Evolutionary conservation across 2,329 filamentous ascomycete genomes (phyloP), one percentile per base, ranked within the genome.

Genomic region (Sporothrix dimorphospora): DNA sequence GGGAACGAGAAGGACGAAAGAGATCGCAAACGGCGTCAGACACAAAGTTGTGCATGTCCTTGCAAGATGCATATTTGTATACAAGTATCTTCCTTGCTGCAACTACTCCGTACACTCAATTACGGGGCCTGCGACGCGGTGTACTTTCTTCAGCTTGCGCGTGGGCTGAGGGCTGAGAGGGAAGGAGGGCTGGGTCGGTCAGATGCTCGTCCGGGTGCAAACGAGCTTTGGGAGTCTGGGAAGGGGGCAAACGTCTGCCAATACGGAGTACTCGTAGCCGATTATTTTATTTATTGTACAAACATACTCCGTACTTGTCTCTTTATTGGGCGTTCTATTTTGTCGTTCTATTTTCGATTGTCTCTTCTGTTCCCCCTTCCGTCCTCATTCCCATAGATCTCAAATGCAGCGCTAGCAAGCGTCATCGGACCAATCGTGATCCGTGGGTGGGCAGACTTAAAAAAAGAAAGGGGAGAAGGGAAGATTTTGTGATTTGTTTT

Each of bases 341-440:
- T 14, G 40, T 42, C 12, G 40, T 42, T 42, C 40, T 1, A 38
- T 16, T 38, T 7, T 30, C 16, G 9, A 45, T 30, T 45, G 0
- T 47, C 4, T 45, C 8, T 3, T n/a, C n/a, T 14, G 16, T 14
- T 8, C 9, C 8, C 27, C 21, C 7, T n/a, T 38, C 16, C n/a
- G 42, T 27, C 8, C 7, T n/a, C 42, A 3, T 24, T 45, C 40
- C 49, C 51, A 59, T 7, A 70, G 53, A 59, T 70, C 67, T 70
- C 34, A 47, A 59, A 59, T 70, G 67, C 51, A 59, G 67, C 67
- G 53, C 40, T 61, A 59, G 53, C 21, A 49, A 59, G 67, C 67
- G 67, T 47, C 67, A 70, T 61, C 51, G 51, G 51, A 45, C 67
- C 53, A 70, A 70, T 70, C 53, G 67, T 24, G 53, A 70, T 69